Base-by-base conservation (phyloP, 2,329 filamentous ascomycete species). In the Exophiala sideris region DNA sequence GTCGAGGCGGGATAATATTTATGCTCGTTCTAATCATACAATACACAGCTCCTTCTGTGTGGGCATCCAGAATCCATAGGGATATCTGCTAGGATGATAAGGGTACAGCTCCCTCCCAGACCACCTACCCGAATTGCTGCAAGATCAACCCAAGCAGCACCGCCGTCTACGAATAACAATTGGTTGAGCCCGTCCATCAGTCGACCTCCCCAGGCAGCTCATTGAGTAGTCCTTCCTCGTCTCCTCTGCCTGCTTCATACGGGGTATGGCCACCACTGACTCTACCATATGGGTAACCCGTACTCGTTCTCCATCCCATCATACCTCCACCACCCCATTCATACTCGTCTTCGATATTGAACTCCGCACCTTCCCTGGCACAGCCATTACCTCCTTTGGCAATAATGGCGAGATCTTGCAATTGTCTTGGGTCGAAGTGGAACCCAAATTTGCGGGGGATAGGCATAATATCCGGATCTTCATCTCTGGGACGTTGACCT, bases 331-430 rank as follows among this genome's bases (percentile, higher is more conserved):
- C 62, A n/a, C 59, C 58, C 55, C 54, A 59, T 52, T 60, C 55
- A 46, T 60, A 54, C 16, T 56, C 50, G 8, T 59, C 53, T 49
- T 61, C 59, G 18, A 62, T 54, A 42, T 33, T 54, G 50, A 61
- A 64, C 21, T 58, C 47, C 3, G 46, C 56, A 9, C 60, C 61
- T 44, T 48, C 53, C 40, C 60, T 48, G 14, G 57, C 62, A 54
- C 63, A 65, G 6, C 62, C 63, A 52, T 64, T 65, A 10, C 63
- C 63, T 10, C 63, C 63, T 36, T 53, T 42, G 10, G 48, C 49
- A 34, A 64, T 65, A 24, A 54, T 34, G 24, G 48, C 46, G 14
- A 65, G 52, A 46, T 65, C 62, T 32, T 52, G 54, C 14, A 65
- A 34, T 47, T 65, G 63, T 11, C 50, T 46, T n/a, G 56, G 51